phyloP scores from a whole-genome alignment of 345 rosid species.

The Eutrema heterophyllum region DNA sequence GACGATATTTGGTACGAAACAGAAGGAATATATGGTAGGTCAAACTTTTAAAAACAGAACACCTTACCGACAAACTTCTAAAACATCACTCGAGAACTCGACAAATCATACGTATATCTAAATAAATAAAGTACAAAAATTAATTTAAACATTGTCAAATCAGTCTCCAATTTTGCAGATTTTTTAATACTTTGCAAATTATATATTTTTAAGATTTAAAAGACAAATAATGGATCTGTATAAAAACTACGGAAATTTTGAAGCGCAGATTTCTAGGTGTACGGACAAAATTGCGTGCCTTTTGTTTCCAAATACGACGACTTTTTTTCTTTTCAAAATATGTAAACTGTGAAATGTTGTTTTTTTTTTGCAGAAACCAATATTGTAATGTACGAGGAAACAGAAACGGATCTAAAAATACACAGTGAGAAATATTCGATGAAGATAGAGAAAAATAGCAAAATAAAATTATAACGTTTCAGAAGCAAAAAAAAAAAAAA shows the following conservation, averaged over 20 bases:
- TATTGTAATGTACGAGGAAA: slow-evolving; percentile 19
- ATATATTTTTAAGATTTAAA: background rate
- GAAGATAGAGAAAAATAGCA: background rate
- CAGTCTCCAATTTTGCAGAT: background rate
- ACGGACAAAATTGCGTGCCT: slow-evolving; percentile 15
- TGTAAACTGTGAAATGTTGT: background rate
- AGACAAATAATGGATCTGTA: background rate
- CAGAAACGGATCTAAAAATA: slow-evolving; percentile 4
- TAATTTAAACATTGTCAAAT: background rate
- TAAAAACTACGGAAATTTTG: background rate
- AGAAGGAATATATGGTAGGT: background rate
- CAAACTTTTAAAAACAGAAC: background rate
- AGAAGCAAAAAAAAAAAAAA: background rate
- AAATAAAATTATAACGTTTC: background rate
- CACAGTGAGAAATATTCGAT: background rate
- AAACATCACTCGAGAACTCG: slow-evolving; percentile 8
- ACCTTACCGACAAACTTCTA: slow-evolving; percentile 12
- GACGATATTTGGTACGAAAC: too few relatives aligned
- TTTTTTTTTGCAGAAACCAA: background rate
- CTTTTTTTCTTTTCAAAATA: background rate
- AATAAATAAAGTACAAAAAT: background rate
- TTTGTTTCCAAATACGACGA: background rate
- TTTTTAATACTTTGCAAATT: background rate
- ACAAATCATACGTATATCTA: slow-evolving; percentile 16
- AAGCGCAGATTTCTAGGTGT: background rate